phyloP scores from a whole-genome alignment of 2,329 filamentous ascomycete species.

The Penicillium vulpinum region DNA sequence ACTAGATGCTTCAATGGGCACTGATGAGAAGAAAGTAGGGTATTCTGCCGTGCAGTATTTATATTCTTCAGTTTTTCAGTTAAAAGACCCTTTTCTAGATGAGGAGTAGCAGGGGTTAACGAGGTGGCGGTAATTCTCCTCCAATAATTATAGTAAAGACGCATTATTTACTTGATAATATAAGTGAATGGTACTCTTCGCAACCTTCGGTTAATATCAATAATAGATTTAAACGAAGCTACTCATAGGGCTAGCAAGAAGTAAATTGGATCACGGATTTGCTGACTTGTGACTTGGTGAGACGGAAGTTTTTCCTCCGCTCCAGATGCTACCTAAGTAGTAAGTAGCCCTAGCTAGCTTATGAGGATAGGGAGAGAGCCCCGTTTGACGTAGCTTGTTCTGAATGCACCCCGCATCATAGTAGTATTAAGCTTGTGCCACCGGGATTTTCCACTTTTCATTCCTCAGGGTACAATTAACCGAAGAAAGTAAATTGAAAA shows the following conservation, averaged over 20 bases:
- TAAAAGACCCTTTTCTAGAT: neutral
- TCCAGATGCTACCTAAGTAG: neutral
- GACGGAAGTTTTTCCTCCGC: neutral
- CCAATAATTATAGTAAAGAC: constrained; percentile 1
- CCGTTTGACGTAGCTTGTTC: neutral
- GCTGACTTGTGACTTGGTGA: neutral
- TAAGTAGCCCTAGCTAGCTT: neutral
- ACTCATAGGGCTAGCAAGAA: neutral
- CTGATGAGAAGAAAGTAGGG: neutral
- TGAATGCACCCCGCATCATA: neutral
- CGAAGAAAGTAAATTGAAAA: neutral
- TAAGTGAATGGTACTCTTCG: neutral
- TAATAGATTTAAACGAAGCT: too few relatives aligned
- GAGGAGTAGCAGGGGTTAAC: neutral
- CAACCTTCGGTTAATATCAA: neutral
- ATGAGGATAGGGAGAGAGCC: neutral
- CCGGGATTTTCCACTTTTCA: constrained; percentile 19
- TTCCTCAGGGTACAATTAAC: constrained; percentile 4
- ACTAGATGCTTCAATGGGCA: neutral
- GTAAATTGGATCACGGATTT: neutral
- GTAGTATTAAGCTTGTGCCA: constrained; percentile 8
- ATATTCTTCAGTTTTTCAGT: neutral
- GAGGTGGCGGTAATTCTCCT: constrained; percentile 6
- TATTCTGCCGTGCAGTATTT: neutral
- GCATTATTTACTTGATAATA: neutral